Evolutionary conservation across 2,329 filamentous ascomycete genomes (phyloP), one percentile per base, ranked within the genome.

Genomic region (Canariomyces notabilis): DNA sequence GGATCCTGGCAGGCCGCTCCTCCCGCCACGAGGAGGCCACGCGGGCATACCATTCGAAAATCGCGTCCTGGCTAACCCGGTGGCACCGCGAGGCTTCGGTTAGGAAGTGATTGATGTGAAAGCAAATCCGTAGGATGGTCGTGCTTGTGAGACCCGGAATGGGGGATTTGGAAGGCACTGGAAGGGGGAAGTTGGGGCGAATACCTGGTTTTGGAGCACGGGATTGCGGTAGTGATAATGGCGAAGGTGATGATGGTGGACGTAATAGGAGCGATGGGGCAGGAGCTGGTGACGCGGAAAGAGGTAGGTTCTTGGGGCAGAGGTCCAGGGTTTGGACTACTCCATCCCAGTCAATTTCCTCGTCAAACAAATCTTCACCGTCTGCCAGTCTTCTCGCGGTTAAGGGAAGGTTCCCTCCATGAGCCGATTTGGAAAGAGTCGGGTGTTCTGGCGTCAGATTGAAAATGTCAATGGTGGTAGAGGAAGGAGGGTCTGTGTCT

Each of bases 1-100:
- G 53, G 7, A 48, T 29, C 5, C 42, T 33, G 2, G 11, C 14
- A 8, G 26, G 26, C 1, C 6, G 16, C 6, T 65, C 62, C 46
- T 82, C 76, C 0, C 82, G 74, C 44, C 67, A 73, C 0, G 82
- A 84, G 42, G 70, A 71, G 1, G 68, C 67, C 2, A 86, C 76
- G 20, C 77, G 71, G 3, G 80, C 80, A 57, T 81, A 87, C 0
- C 87, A 63, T 59, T 86, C 82, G 49, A 86, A 73, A 0, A 75
- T 59, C 4, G 68, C 69, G 0, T 65, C 57, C 16, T 65, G 62
- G n/a, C 66, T 60, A 8, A 64, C 54, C 9, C 53, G 57, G 40
- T 57, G 57, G 37, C 64, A 64, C 2, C 57, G 44, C 1, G 44
- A 36, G 42, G 75, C 71, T 35, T 74, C 70, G 14, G 67, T 67